phyloP scores from a whole-genome alignment of 257 asterid genomes.

The Lycium ferocissimum region DNA sequence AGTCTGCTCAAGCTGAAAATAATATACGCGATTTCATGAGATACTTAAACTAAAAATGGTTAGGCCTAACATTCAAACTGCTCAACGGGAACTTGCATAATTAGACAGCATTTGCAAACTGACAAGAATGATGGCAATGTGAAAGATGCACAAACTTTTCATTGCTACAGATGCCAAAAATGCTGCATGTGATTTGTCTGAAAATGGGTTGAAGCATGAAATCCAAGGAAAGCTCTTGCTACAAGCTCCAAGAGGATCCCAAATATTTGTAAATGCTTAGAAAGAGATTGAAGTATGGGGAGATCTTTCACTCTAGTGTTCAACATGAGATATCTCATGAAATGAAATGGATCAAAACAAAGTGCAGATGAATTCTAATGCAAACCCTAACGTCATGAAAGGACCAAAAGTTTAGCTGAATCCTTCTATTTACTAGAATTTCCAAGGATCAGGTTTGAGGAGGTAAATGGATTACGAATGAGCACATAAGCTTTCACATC shows the following conservation, averaged over 20 bases:
- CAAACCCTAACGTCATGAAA: constrained; percentile 1
- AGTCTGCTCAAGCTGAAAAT: not conserved
- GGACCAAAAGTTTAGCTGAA: not conserved
- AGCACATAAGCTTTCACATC: not conserved
- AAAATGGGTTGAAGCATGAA: not conserved
- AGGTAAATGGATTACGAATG: not conserved
- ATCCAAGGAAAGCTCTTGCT: not conserved
- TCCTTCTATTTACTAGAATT: not conserved
- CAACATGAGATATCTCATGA: constrained; percentile 10
- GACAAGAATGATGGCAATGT: not conserved
- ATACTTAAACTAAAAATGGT: not conserved
- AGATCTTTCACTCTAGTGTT: not conserved
- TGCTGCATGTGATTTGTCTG: not conserved
- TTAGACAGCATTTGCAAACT: not conserved
- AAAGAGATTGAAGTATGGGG: not conserved
- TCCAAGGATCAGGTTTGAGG: not conserved
- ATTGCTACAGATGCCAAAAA: not conserved
- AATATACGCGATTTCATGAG: not conserved
- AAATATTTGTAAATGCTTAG: not conserved
- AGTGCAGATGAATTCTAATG: not conserved
- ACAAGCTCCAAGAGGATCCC: not conserved
- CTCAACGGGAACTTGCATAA: not conserved
- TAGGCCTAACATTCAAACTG: not conserved
- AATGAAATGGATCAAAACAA: not conserved
- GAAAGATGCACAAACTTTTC: not conserved